Conservation (phyloP, 2,329 filamentous ascomycete genomes). For the Hymenoscyphus occultus region DNA sequence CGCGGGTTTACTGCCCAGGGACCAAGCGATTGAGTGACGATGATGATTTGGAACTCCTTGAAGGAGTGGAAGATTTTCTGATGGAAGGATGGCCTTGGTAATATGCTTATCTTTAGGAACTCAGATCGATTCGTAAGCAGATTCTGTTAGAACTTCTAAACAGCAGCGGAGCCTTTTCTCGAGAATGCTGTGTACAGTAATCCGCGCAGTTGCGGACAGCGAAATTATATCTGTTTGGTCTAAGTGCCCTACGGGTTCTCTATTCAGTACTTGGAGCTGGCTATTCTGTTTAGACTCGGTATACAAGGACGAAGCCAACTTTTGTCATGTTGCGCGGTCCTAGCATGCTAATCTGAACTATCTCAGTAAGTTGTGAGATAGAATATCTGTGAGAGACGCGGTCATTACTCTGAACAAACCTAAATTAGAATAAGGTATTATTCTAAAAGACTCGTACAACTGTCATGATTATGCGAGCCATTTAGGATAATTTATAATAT, state of each 20-base stretch:
- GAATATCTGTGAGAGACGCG: neutral
- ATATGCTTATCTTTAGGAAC: neutral
- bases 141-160: conserved; percentile 17
- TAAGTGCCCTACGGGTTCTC: conserved; percentile 20
- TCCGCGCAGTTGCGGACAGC: conserved; percentile 21
- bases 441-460: too few species aligned
- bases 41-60: conserved; percentile 1
- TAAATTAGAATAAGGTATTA: too few species aligned
- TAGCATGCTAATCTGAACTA: conserved; percentile 26
- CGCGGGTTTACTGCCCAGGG: neutral
- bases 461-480: too few species aligned
- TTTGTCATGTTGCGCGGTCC: neutral
- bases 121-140: neutral
- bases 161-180: conserved; percentile 9
- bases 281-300: conserved; percentile 13
- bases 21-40: neutral
- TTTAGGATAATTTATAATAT: too few species aligned
- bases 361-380: conserved; percentile 25
- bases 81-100: conserved; percentile 7
- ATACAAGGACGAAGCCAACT: neutral
- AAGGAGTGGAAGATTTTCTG: conserved; percentile 17
- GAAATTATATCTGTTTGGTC: conserved; percentile 21
- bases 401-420: too few species aligned
- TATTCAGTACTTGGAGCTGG: conserved; percentile 23
- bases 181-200: conserved; percentile 23